Base-by-base conservation (phyloP, 352 stramenopile genomes). In the Phytophthora lateralis region DNA sequence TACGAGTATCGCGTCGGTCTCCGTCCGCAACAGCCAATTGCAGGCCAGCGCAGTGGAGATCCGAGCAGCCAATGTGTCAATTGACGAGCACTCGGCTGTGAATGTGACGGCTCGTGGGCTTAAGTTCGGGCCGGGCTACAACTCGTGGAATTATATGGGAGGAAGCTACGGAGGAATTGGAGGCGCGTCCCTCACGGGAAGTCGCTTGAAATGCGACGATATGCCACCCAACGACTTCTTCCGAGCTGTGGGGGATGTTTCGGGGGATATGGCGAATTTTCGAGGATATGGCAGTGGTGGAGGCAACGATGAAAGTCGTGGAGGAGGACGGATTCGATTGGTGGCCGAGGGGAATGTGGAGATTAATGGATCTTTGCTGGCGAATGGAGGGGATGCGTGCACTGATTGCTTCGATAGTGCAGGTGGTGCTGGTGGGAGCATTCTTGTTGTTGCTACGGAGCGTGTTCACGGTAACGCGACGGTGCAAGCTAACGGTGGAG, bases 261-360 rank as follows among this genome's bases (percentile, higher is more conserved):
- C 55, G 3, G 87, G 73, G 0, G 63, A 80, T 20, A 45, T 63
- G 17, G 72, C 71, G 17, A 87, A 90, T 55, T 96, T 96, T 50
- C 80, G 82, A 63, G 87, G 83, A 11, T 96, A 94, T 60, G 87
- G 87, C 3, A 96, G 85, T 62, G 87, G 87, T 14, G 87, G 87
- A 21, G 85, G 87, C 21, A 76, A 71, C 50, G 78, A 89, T 51
- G 20, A 69, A 2, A 75, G 73, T 51, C 83, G 85, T 8, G 87
- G 87, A 14, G 87, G 82, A 11, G 87, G 87, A 7, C 67, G 82
- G 4, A 82, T 96, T 37, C 60, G 73, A 7, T 39, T 96, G 14
- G 47, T 69, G 6, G 73, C 71, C 2, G 60, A 44, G 2, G 50
- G 54, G 10, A 68, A 74, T 45, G 53, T 91, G 0, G 50, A 82